Conservation (phyloP, 306 rosid species). For the Vigna reflexopilosa region DNA sequence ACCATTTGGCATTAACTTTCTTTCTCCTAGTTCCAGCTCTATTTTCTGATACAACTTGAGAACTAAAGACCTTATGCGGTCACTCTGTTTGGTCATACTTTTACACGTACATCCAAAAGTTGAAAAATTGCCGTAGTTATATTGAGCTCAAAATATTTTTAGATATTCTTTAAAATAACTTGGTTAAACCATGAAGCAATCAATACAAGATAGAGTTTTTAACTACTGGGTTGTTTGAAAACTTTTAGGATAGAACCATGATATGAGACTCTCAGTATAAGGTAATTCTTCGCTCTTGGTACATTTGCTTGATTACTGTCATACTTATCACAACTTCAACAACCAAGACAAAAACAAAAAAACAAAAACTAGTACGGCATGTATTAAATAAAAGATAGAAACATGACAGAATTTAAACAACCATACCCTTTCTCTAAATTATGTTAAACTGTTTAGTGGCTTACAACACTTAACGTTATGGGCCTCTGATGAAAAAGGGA, state of each 20-base stretch:
- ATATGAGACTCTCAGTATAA: neutral
- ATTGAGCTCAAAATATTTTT: neutral
- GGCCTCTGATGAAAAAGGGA: neutral
- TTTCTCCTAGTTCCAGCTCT: neutral
- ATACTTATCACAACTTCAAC: neutral
- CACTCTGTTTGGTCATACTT: neutral
- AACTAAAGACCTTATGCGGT: conserved; percentile 31
- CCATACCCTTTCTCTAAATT: conserved; percentile 9
- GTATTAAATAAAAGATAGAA: neutral
- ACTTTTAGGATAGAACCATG: neutral
- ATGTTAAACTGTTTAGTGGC: conserved; percentile 15
- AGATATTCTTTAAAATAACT: conserved; percentile 1
- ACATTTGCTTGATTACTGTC: neutral
- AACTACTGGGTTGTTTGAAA: neutral
- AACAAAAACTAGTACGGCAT: neutral
- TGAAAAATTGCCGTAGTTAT: conserved; percentile 6
- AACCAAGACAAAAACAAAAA: conserved; percentile 4
- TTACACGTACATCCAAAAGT: conserved; percentile 9
- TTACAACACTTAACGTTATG: conserved; percentile 4
- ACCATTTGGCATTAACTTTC: neutral
- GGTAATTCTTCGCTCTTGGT: conserved; percentile 17
- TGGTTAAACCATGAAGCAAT: conserved; percentile 31
- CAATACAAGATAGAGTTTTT: conserved; percentile 5
- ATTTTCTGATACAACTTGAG: conserved; percentile 10
- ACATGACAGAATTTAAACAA: conserved; percentile 27